These are phyloP conservation scores for Hippophae gyantsensis DNA, from an alignment of 306 rosid species.

Conservation along the genomic window DNA sequence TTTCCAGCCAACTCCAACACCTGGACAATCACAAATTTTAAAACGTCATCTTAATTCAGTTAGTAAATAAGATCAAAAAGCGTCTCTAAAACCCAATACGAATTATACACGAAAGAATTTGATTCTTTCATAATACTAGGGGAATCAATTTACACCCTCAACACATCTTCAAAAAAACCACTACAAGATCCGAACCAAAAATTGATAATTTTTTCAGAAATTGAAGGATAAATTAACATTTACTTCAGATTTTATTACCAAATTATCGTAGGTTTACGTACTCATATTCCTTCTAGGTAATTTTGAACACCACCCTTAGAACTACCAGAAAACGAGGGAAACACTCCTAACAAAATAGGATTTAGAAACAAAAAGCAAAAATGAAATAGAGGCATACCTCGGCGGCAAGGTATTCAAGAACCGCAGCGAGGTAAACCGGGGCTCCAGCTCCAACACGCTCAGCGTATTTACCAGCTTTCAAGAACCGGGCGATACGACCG, in stretches of 20 bases:
- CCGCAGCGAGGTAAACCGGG: conserved; percentile 88
- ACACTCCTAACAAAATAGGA: not conserved
- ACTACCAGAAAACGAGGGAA: not conserved
- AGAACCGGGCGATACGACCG: conserved; percentile 81
- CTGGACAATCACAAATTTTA: conserved; percentile 16
- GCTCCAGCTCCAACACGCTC: conserved; percentile 93
- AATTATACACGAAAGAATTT: too few species aligned
- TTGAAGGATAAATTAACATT: too few species aligned
- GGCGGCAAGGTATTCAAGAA: conserved; percentile 83
- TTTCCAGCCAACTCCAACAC: conserved; percentile 89
- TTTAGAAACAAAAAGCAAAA: too few species aligned
- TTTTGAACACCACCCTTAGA: conserved; percentile 50
- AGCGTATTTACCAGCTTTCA: conserved; percentile 87
- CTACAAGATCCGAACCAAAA: too few species aligned
- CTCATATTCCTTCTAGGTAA: not conserved
- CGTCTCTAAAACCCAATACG: too few species aligned
- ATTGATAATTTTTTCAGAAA: too few species aligned
- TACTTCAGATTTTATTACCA: too few species aligned
- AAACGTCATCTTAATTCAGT: not conserved
- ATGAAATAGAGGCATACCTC: conserved; percentile 35
- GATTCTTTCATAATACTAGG: too few species aligned
- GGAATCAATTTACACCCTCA: too few species aligned
- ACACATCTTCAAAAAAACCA: too few species aligned
- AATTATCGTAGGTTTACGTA: too few species aligned
- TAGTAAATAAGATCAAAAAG: too few species aligned